A percentile compares a stretch with the other conserved stretches of the same genome.
Conservation (phyloP, 2,329 filamentous ascomycete genomes). For the Trichoderma sp. region DNA sequence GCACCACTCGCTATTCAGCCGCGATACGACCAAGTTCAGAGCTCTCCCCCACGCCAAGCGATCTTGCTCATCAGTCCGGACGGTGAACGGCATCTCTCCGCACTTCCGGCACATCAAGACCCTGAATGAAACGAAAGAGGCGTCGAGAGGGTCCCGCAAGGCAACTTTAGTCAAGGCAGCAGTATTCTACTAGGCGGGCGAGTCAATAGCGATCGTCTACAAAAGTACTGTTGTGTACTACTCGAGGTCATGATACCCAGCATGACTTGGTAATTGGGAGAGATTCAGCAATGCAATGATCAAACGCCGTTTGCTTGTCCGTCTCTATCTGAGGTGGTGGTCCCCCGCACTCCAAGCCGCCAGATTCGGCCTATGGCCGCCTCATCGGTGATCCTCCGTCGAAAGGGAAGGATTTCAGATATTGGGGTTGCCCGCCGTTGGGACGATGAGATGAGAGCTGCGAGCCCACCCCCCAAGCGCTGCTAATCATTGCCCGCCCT, state of each 20-base stretch:
- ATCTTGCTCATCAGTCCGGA: conserved; percentile 13
- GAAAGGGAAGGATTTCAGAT: background rate
- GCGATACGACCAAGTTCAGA: background rate
- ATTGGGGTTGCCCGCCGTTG: background rate
- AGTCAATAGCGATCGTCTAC: background rate
- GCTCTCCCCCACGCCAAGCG: conserved; percentile 18
- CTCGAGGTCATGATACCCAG: background rate
- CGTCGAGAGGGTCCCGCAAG: background rate
- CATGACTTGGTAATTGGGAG: background rate
- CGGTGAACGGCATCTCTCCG: conserved; percentile 12
- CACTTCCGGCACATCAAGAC: conserved; percentile 16
- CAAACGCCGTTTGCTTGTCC: background rate
- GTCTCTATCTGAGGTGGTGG: background rate
- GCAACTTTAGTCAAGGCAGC: background rate
- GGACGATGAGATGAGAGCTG: background rate
- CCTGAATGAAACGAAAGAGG: background rate
- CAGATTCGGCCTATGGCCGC: background rate
- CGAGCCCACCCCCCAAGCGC: background rate
- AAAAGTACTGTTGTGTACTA: background rate
- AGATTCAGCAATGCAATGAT: background rate
- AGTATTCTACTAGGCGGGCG: background rate
- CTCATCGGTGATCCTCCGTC: background rate
- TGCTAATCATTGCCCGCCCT: background rate
- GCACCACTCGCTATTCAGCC: background rate
- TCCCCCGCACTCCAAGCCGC: background rate